Base-by-base conservation (phyloP, 768 basidiomycete genomes). In the Trametes villosa region DNA sequence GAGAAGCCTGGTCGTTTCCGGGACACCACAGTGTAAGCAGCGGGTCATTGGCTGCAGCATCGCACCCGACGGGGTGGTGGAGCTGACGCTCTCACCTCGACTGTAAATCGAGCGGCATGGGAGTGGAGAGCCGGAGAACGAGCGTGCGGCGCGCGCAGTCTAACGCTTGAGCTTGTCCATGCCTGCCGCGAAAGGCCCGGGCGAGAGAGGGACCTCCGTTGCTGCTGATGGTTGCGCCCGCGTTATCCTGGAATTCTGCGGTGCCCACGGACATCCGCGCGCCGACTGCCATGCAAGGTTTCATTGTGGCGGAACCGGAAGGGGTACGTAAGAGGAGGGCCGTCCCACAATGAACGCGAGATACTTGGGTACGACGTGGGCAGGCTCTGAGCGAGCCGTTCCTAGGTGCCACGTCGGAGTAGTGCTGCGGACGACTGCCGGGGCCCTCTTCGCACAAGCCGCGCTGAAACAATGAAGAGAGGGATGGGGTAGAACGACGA, bases 161-260 rank as follows among this genome's bases (percentile, higher is more conserved):
- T 58, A 58, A 63, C 53, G 62, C 45, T 63, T 63, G 62, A 63
- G 57, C 62, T 53, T 58, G 52, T 49, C 20, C 56, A 17, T 29
- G 20, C 29, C 33, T n/a, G 27, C 38, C 11, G 38, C 17, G 55
- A 49, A 26, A 17, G 38, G 46, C 38, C 15, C 7, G 36, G 27
- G 38, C 36, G 33, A 44, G 40, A 47, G 38, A 30, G 50, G 53
- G 53, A 45, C 30, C 40, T 22, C 36, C 31, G 46, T 22, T 33
- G 49, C 49, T 48, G 48, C 41, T 20, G 30, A 49, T 20, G 47
- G 38, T 22, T 24, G 34, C 34, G 42, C 52, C 36, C 54, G 11
- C 22, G 36, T 26, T 38, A 52, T 48, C 30, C 30, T 41, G 36
- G 49, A 41, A 30, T 51, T 46, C 52, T 46, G 31, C 30, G 20